These are phyloP conservation scores for Mimosa pudica DNA, from an alignment of 306 rosid species.

Conservation along the genomic window DNA sequence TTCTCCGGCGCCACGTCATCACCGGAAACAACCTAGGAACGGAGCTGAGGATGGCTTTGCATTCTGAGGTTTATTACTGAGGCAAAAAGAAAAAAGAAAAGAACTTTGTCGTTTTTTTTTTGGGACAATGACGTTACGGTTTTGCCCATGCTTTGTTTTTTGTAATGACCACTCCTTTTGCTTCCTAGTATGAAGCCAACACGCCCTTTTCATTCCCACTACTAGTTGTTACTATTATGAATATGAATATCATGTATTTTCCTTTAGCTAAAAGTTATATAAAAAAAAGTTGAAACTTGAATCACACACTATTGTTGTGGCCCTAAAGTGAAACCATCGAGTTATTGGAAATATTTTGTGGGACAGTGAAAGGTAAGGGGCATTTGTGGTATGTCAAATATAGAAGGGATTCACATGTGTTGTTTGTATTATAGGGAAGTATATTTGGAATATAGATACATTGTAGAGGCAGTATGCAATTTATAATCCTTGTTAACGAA, in stretches of 20 bases:
- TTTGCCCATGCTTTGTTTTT: conserved; percentile 44
- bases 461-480: neutral
- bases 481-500: neutral
- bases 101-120: neutral
- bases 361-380: conserved; percentile 33
- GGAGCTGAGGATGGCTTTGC: conserved; percentile 48
- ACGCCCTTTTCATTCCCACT: conserved; percentile 37
- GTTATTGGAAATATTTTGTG: neutral
- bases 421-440: no score
- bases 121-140: conserved; percentile 22
- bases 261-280: conserved; percentile 25
- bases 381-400: conserved; percentile 23
- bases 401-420: no score
- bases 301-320: neutral
- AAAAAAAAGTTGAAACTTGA: neutral
- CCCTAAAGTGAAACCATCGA: neutral
- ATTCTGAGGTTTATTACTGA: conserved; percentile 36
- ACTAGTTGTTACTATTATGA: neutral
- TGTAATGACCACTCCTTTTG: conserved; percentile 58
- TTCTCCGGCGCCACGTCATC: conserved; percentile 46
- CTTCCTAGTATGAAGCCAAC: conserved; percentile 58
- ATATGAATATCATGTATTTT: neutral
- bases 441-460: no score
- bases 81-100: neutral
- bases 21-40: conserved; percentile 48